Evolutionary conservation across 441 rosid genomes (phyloP).

Genomic region (Euphorbia schlechtendalii): DNA sequence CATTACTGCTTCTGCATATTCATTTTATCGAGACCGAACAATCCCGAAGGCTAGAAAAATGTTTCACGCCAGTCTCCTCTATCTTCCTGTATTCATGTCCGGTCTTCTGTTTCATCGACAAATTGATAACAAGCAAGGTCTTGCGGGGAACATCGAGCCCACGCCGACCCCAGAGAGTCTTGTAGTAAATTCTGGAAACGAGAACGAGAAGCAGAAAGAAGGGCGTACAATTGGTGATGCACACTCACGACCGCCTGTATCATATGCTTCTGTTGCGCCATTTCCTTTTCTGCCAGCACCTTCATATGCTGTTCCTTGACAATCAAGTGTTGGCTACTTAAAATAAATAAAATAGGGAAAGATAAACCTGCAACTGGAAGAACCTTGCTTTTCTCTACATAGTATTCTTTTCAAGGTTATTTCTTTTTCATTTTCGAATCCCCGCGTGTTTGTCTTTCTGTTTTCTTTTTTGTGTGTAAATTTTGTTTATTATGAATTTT

Average conservation of each 20-base stretch:
- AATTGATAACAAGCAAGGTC: conserved; percentile 29
- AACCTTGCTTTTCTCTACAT: neutral
- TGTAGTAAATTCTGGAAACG: conserved; percentile 17
- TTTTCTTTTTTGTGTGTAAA: no score
- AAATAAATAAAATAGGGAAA: neutral
- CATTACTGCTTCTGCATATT: conserved; percentile 68
- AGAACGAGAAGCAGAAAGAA: conserved; percentile 19
- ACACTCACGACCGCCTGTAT: conserved; percentile 54
- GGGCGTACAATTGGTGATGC: conserved; percentile 15
- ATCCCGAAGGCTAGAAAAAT: conserved; percentile 69
- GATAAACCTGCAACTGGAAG: neutral
- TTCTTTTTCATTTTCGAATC: neutral
- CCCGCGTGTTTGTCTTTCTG: no score
- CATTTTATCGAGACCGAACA: conserved; percentile 64
- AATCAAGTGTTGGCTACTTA: neutral
- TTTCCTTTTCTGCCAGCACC: conserved; percentile 93
- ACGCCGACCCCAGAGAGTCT: conserved; percentile 18
- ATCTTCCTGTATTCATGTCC: conserved; percentile 86
- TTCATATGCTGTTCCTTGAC: conserved; percentile 36
- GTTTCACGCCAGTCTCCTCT: conserved; percentile 83
- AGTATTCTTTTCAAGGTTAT: conserved; percentile 1
- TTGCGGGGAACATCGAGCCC: conserved; percentile 23
- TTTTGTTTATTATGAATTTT: no score
- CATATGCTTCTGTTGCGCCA: conserved; percentile 84
- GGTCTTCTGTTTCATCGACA: conserved; percentile 67